Evolutionary conservation across 192 early-diverging fungal species (phyloP).

Genomic region (Backusella psychrophila): DNA sequence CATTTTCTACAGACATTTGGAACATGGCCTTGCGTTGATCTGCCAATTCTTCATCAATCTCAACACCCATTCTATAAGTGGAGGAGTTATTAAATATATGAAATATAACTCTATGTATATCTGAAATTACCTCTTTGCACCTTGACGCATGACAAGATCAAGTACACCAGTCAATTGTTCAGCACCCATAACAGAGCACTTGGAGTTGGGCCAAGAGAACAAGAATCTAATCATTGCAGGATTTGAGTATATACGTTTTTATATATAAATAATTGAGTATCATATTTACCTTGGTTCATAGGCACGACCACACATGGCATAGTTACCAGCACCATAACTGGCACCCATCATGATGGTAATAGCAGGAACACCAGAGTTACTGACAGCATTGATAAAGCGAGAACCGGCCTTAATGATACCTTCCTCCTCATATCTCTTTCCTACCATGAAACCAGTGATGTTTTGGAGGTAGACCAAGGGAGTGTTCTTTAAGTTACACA

Average conservation of each 20-base stretch:
- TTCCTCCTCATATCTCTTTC: slow-evolving; percentile 62
- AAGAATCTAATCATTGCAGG: slow-evolving; percentile 43
- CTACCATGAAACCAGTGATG: slow-evolving; percentile 75
- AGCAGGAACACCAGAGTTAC: slow-evolving; percentile 56
- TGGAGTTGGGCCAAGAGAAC: slow-evolving; percentile 70
- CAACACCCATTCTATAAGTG: slow-evolving; percentile 39
- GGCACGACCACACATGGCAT: slow-evolving; percentile 65
- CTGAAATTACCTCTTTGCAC: slow-evolving; percentile 45
- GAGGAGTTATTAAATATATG: background rate
- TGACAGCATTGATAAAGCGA: slow-evolving; percentile 66
- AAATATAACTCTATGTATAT: background rate
- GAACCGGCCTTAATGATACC: slow-evolving; percentile 71
- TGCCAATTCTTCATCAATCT: slow-evolving; percentile 53
- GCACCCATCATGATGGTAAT: slow-evolving; percentile 67
- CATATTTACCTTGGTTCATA: slow-evolving; percentile 52
- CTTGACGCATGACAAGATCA: slow-evolving; percentile 64
- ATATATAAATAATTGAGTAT: background rate
- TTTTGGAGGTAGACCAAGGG: slow-evolving; percentile 64
- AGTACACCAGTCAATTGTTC: slow-evolving; percentile 70
- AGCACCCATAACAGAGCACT: slow-evolving; percentile 68
- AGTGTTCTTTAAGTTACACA: slow-evolving; percentile 60
- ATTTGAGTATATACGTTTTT: background rate
- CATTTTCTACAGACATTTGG: slow-evolving; percentile 51
- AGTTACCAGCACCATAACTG: slow-evolving; percentile 69
- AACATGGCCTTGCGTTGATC: slow-evolving; percentile 44